phyloP scores from a whole-genome alignment of 2,329 filamentous ascomycete species.

The Phialophora verrucosa region DNA sequence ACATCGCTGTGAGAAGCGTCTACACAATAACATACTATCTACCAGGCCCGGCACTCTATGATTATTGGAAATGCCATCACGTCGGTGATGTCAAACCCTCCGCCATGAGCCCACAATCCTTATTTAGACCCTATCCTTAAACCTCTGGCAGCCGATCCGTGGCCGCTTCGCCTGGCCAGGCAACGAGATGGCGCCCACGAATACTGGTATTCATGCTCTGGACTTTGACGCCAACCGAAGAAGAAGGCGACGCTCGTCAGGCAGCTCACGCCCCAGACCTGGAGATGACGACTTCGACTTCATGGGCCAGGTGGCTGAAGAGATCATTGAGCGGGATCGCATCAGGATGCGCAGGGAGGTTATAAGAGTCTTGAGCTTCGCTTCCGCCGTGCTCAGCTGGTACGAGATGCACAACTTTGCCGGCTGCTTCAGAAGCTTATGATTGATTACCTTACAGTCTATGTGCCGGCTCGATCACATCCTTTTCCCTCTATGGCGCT shows the following conservation, averaged over 20 bases:
- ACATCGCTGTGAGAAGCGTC: slow-evolving; percentile 1
- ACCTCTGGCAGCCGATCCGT: not conserved
- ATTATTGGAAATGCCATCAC: not conserved
- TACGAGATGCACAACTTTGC: slow-evolving; percentile 38
- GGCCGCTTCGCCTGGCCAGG: slow-evolving; percentile 8
- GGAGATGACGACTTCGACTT: slow-evolving; percentile 51
- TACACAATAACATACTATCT: not conserved
- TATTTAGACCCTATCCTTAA: not conserved
- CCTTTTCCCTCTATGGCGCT: slow-evolving; percentile 92
- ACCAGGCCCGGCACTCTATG: not conserved
- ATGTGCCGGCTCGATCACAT: slow-evolving; percentile 88
- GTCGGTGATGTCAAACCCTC: not conserved
- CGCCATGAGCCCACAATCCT: slow-evolving; percentile 7
- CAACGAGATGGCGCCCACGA: slow-evolving; percentile 28
- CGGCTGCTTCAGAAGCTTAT: not conserved
- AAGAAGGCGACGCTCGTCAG: slow-evolving; percentile 35
- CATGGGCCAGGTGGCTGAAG: slow-evolving; percentile 65
- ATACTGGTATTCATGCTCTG: slow-evolving; percentile 50
- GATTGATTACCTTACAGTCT: slow-evolving; percentile 53
- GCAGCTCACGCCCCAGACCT: slow-evolving; percentile 36
- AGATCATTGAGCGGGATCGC: slow-evolving; percentile 64
- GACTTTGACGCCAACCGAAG: slow-evolving; percentile 54
- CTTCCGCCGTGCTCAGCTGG: slow-evolving; percentile 66
- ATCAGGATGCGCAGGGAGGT: slow-evolving; percentile 59
- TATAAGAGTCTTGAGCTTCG: slow-evolving; percentile 62